Evolutionary conservation across 2,329 filamentous ascomycete species (phyloP).

Genomic region (Pseudocercospora cruenta): DNA sequence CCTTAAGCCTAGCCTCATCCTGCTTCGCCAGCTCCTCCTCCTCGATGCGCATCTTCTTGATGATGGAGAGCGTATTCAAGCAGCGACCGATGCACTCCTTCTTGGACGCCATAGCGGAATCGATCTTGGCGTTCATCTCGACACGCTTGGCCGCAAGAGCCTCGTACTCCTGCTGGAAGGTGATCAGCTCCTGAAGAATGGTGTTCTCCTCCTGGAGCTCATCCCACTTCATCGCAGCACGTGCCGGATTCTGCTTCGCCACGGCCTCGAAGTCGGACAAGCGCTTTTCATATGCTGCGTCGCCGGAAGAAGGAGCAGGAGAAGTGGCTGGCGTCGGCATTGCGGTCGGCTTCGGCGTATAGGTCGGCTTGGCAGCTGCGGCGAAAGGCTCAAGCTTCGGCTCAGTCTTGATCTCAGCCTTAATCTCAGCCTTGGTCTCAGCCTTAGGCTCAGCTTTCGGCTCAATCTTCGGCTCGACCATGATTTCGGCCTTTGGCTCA

Average conservation of each 20-base stretch:
- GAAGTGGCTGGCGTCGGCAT: slow-evolving; percentile 4
- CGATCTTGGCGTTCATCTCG: not conserved
- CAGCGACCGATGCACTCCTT: not conserved
- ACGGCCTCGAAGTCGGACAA: not conserved
- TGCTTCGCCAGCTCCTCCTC: not conserved
- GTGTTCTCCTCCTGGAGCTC: not conserved
- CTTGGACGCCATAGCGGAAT: not conserved
- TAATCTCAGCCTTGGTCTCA: not conserved
- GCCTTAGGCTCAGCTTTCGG: too few relatives aligned
- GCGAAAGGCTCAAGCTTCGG: not conserved
- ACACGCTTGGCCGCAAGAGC: not conserved
- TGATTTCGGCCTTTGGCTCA: not conserved
- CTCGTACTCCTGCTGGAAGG: not conserved
- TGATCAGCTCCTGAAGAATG: not conserved
- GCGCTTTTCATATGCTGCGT: not conserved
- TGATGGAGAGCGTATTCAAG: not conserved
- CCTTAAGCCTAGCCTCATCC: not conserved
- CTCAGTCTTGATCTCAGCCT: not conserved
- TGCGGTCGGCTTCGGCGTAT: not conserved
- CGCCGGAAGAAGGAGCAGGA: not conserved
- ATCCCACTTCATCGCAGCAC: not conserved
- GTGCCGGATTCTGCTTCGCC: not conserved
- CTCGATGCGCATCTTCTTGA: not conserved
- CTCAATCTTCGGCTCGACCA: not conserved
- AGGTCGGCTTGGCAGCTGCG: not conserved